Evolutionary conservation across 176 grass and related monocot species (phyloP), one percentile per base, ranked within the genome.

Genomic region (Aechmea fasciata): DNA sequence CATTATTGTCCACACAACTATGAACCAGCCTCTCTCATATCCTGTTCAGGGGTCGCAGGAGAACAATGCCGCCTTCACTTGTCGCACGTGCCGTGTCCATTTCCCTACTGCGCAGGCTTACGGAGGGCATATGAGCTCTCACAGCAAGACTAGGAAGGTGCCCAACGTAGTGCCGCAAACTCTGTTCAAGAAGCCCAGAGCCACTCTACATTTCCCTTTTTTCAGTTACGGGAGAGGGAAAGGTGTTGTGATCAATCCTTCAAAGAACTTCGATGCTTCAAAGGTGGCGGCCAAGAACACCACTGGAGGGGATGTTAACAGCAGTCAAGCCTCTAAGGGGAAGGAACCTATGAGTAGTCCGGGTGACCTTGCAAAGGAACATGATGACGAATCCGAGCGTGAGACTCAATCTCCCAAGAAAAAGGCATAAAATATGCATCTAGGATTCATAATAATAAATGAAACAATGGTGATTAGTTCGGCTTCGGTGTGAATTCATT

Each of bases 1-100:
- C 54, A 59, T 8, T 14, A 59, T 18, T 6, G n/a, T 19, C 19
- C 54, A 59, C 14, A 59, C 54, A 18, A 59, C 11, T 14, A 15
- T 17, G 54, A 14, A 59, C 13, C 52, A 41, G 33, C 33, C 33
- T 41, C 33, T 7, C 52, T 55, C 15, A 55, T 55, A 55, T 55
- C 66, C 73, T 83, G 24, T 61, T 77, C 66, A 70, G 64, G 78
- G 88, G 1, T 55, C 52, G 1, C 12, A 91, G 48, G 86, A 73
- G 20, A 75, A 82, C 14, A 48, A 53, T 25, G n/a, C 52, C 25
- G 28, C 13, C 22, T 78, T 57, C 66, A 13, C 8, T 1, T 78
- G 75, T 52, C 22, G 13, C 2, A 15, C 23, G 5, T 78, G 75
- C 49, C 25, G 20, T 25, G 52, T 48, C 8, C 47, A 4, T 13